Evolutionary conservation across 1,284 basidiomycete genomes (phyloP), one percentile per base, ranked within the genome.

Genomic region (Moesziomyces parantarcticus): DNA sequence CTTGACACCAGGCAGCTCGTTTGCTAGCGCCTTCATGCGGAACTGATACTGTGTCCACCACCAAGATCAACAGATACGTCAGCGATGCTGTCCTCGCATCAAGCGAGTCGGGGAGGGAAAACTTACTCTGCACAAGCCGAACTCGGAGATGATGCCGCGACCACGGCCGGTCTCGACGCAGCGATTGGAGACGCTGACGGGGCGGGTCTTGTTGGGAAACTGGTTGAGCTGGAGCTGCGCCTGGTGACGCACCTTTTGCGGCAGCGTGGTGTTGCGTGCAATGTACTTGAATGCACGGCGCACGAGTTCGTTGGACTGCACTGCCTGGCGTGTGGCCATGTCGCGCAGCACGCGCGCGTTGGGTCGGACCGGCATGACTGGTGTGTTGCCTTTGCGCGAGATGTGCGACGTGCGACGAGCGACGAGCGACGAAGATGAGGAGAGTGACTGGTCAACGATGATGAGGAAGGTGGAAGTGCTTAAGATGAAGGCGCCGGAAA

Each of bases 161-260:
- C 93, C 94, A 63, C 90, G 87, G 0, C 94, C 94, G 7, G 92
- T 91, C 85, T 91, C 92, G 34, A 87, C 86, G 79, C 95, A 98
- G 20, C 94, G 87, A 84, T 95, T 94, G 85, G 92, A 93, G 23
- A 97, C 92, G 3, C 89, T 90, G 9, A 89, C 90, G 21, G 92
- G 92, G 39, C 92, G 89, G 10, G 92, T 91, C 84, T 92, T 92
- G 50, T 89, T 88, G 62, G 89, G 90, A 79, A 97, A 93, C 21
- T 90, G 89, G 85, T 95, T 96, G 57, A 98, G 88, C 81, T 96
- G 92, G 61, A 97, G 87, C 84, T 97, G 95, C n/a, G 96, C 95
- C 81, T 95, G 92, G 85, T 96, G 93, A 63, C 96, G 91, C 55
- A 97, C 89, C 80, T 92, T 90, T 44, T 75, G 57, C 11, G 80